Evolutionary conservation across 148 eudicot genomes (phyloP).

Genomic region (Chenopodium album): DNA sequence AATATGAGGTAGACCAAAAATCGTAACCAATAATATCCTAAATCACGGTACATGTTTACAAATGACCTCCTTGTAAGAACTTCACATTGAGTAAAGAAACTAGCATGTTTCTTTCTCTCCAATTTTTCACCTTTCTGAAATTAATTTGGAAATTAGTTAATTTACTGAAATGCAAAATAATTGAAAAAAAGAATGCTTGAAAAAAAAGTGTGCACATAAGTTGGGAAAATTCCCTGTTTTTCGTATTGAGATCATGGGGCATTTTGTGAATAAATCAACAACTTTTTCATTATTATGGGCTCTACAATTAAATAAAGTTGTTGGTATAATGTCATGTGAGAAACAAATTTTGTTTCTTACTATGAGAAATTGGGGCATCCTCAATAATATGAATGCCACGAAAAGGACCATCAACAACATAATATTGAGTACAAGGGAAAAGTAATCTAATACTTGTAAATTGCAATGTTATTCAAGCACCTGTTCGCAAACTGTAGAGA

Average conservation of each 20-base stretch:
- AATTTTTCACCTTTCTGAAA: slow-evolving; percentile 29
- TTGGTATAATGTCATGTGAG: no score
- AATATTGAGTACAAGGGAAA: no score
- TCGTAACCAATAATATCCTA: slow-evolving; percentile 68
- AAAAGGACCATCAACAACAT: no score
- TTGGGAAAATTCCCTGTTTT: no score
- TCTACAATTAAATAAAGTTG: no score
- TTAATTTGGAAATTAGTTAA: background rate
- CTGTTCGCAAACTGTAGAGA: slow-evolving; percentile 29
- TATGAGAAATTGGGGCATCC: no score
- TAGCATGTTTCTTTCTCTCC: slow-evolving; percentile 39
- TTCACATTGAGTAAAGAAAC: slow-evolving; percentile 45
- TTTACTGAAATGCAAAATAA: background rate
- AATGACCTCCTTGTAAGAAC: slow-evolving; percentile 65
- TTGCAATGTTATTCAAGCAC: background rate
- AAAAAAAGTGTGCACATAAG: background rate
- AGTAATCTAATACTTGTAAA: no score
- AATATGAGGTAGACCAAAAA: slow-evolving; percentile 43
- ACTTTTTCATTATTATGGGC: no score
- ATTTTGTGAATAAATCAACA: no score
- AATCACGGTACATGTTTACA: slow-evolving; percentile 61
- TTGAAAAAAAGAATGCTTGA: background rate
- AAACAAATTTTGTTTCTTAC: no score
- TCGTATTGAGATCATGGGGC: no score
- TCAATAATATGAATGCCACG: no score